These are phyloP conservation scores for Reticulascus tulasneorum DNA, from an alignment of 2,329 filamentous ascomycete genomes.

Conservation along the genomic window DNA sequence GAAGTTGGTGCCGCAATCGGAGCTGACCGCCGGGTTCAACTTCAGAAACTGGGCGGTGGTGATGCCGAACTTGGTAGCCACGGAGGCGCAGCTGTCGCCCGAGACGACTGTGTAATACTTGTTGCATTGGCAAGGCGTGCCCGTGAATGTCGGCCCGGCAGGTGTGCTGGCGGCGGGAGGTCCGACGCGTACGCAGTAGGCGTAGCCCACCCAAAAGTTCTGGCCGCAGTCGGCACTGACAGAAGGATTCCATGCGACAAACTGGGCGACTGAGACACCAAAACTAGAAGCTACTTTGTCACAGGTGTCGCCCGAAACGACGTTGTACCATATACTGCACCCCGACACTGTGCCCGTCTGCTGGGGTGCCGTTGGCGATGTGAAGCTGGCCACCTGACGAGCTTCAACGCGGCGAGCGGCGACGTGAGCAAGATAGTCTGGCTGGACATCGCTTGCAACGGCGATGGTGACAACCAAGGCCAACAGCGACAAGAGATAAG, in stretches of 20 bases:
- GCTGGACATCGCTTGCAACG: too few relatives aligned
- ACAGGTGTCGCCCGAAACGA: constrained; percentile 7
- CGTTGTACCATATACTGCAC: constrained; percentile 12
- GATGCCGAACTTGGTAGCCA: constrained; percentile 15
- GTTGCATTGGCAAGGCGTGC: constrained; percentile 16
- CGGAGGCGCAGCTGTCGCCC: constrained; percentile 7
- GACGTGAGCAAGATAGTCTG: too few relatives aligned
- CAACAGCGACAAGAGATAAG: too few relatives aligned
- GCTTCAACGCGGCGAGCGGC: too few relatives aligned
- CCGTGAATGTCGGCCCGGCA: constrained; percentile 10
- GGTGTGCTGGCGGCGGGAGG: constrained; percentile 12
- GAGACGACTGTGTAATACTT: constrained; percentile 12
- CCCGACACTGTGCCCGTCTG: constrained; percentile 4
- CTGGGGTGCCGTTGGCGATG: too few relatives aligned
- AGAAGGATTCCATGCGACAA: constrained; percentile 9
- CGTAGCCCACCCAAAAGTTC: not conserved
- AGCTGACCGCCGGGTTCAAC: constrained; percentile 17
- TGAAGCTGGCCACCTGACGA: too few relatives aligned
- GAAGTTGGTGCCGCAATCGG: constrained; percentile 11
- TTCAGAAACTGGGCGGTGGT: constrained; percentile 17
- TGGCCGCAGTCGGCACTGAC: not conserved
- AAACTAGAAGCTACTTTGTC: constrained; percentile 7
- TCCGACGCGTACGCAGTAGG: not conserved
- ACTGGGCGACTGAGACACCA: constrained; percentile 5
- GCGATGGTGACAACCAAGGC: too few relatives aligned